Conservation (phyloP, 75 land plant genomes). For the Pinus tabuliformis region DNA sequence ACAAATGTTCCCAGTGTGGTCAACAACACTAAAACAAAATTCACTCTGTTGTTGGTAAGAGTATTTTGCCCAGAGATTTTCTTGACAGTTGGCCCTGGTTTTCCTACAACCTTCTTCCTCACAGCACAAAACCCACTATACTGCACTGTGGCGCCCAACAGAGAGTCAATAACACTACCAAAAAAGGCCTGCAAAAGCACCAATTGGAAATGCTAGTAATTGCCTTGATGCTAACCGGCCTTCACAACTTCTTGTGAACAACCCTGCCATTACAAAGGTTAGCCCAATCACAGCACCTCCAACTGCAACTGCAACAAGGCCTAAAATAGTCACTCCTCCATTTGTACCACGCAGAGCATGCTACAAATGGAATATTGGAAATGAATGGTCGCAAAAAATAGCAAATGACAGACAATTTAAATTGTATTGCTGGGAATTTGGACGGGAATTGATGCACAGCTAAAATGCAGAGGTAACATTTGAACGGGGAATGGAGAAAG, state of each 20-base stretch:
- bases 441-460: too few species aligned
- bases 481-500: too few species aligned
- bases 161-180: conserved; percentile 86
- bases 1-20: conserved; percentile 64
- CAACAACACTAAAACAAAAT: conserved; percentile 65
- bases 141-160: conserved; percentile 89
- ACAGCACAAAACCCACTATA: conserved; percentile 81
- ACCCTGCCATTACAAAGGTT: conserved; percentile 63
- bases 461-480: too few species aligned
- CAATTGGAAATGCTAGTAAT: conserved; percentile 65
- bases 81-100: conserved; percentile 91
- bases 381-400: neutral
- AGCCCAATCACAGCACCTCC: conserved; percentile 87
- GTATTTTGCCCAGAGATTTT: conserved; percentile 68
- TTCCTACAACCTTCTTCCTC: conserved; percentile 90
- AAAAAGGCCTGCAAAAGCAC: conserved; percentile 57
- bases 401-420: neutral
- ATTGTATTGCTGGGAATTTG: too few species aligned
- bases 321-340: conserved; percentile 80
- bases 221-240: conserved; percentile 42
- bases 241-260: conserved; percentile 48
- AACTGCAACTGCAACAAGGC: conserved; percentile 70
- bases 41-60: conserved; percentile 86
- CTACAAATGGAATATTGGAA: conserved; percentile 24
- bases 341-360: conserved; percentile 84